These are phyloP conservation scores for Cystobasidium sp. DNA, from an alignment of 1,284 basidiomycete genomes.

Conservation along the genomic window DNA sequence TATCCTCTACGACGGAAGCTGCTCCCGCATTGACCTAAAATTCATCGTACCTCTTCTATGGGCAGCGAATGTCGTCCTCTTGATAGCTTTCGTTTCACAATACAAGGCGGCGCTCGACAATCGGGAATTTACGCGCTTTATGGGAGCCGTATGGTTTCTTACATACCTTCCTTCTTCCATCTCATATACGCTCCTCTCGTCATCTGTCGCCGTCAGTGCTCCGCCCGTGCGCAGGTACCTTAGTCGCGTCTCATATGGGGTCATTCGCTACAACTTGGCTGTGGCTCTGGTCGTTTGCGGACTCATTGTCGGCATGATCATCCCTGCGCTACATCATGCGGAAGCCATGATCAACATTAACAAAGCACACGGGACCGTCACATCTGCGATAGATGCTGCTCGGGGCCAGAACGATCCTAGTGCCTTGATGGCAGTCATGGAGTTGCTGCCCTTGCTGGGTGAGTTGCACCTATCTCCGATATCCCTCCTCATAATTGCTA, in stretches of 20 bases:
- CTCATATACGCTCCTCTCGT: constrained; percentile 17
- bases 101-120: not conserved
- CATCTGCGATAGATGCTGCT: constrained; percentile 4
- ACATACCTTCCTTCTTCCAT: not conserved
- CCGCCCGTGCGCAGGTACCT: constrained; percentile 31
- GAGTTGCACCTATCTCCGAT: not conserved
- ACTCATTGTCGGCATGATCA: not conserved
- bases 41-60: constrained; percentile 26
- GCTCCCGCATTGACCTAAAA: constrained; percentile 19
- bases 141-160: constrained; percentile 22
- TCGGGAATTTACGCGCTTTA: constrained; percentile 2
- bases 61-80: not conserved
- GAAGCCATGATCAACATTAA: not conserved
- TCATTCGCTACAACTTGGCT: not conserved
- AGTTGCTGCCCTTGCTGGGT: constrained; percentile 5
- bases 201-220: constrained; percentile 20
- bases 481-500: too few relatives aligned
- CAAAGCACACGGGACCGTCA: not conserved
- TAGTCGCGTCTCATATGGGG: not conserved
- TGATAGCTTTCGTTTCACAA: constrained; percentile 15
- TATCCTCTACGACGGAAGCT: constrained; percentile 29
- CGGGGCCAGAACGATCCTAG: not conserved
- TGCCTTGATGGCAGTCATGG: constrained; percentile 1
- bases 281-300: not conserved
- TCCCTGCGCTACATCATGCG: constrained; percentile 14